Evolutionary conservation across 2,329 filamentous ascomycete species (phyloP), one percentile per base, ranked within the genome.

Genomic region (Herpotrichia juniperi): DNA sequence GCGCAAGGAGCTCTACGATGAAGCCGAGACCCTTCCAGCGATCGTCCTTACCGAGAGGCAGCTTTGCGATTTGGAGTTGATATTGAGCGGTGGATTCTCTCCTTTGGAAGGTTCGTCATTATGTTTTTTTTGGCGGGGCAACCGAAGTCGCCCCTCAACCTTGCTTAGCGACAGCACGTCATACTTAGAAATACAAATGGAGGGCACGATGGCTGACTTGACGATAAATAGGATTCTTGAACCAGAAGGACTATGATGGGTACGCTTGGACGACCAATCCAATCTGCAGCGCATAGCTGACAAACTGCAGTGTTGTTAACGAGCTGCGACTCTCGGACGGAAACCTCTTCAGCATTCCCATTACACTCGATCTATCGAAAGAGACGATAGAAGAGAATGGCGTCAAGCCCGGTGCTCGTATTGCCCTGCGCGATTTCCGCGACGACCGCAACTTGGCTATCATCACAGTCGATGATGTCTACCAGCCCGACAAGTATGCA

Each of bases 381-480:
- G 78, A 88, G 70, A 86, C 85, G 53, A 90, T 97, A 71, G 83
- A 93, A 61, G 82, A 87, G 66, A 74, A 88, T 26, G 86, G 85
- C 58, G 82, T 97, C 69, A 90, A 94, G 84, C 70, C 90, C 22
- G 92, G 93, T 48, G 83, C 88, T 51, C 87, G 92, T 65, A 82
- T 97, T 71, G 91, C 92, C 34, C 89, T 99, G 59, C 90, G 93
- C 67, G 94, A 99, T 75, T 92, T 96, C 80, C 88, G 94, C 74
- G 94, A 99, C 76, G 94, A 99, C 81, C 87, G 90, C 70, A 96
- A 96, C 78, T 82, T 99, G 62, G 94, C 92, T 67, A 99, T 99
- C 74, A 81, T 99, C 71, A 97, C 91, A 42, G 86, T 99, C 52
- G 92, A 97, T 56, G 94, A 99, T 76, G 83, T 99, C 68, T 99